These are phyloP conservation scores for Dissophora ornata DNA, from an alignment of 192 early-diverging fungal genomes.

Conservation along the genomic window DNA sequence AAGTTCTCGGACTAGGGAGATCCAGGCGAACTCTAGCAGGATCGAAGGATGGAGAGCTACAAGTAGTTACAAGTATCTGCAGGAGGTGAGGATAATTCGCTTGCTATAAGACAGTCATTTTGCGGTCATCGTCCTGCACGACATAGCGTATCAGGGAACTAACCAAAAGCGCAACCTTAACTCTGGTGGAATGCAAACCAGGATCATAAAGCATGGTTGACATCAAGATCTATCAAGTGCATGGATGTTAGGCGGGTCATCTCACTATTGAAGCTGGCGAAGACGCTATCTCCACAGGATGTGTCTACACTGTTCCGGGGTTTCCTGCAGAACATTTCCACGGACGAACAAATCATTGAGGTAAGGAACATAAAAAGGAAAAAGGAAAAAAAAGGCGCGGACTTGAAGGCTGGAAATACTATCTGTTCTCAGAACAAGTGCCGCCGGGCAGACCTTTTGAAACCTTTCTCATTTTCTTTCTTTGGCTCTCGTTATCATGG, in stretches of 20 bases:
- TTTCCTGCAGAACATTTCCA: conserved; percentile 72
- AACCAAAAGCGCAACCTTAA: too few relatives aligned
- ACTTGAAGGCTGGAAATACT: too few relatives aligned
- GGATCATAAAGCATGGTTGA: conserved; percentile 70
- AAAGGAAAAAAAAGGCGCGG: too few relatives aligned
- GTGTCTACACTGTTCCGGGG: conserved; percentile 76
- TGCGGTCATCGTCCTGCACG: too few relatives aligned
- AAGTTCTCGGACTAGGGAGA: conserved; percentile 69
- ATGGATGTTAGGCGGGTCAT: conserved; percentile 82
- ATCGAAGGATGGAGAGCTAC: conserved; percentile 91
- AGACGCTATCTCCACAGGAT: conserved; percentile 68
- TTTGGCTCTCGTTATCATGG: too few relatives aligned
- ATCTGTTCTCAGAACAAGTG: too few relatives aligned
- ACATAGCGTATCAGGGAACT: too few relatives aligned
- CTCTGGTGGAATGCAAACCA: conserved; percentile 9
- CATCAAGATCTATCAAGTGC: conserved; percentile 66
- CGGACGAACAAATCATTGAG: conserved; percentile 85
- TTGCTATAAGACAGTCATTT: too few relatives aligned
- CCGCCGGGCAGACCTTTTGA: too few relatives aligned
- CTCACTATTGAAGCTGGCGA: conserved; percentile 60
- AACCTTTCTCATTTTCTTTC: too few relatives aligned
- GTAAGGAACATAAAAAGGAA: too few relatives aligned
- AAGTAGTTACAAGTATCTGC: conserved; percentile 77
- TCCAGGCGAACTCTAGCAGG: conserved; percentile 76
- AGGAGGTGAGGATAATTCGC: conserved; percentile 65